Percentiles rank a stretch among this genome's conserved stretches.
These are phyloP conservation scores for Amphicarpaea edgeworthii DNA, from an alignment of 306 rosid genomes.

Conservation along the genomic window DNA sequence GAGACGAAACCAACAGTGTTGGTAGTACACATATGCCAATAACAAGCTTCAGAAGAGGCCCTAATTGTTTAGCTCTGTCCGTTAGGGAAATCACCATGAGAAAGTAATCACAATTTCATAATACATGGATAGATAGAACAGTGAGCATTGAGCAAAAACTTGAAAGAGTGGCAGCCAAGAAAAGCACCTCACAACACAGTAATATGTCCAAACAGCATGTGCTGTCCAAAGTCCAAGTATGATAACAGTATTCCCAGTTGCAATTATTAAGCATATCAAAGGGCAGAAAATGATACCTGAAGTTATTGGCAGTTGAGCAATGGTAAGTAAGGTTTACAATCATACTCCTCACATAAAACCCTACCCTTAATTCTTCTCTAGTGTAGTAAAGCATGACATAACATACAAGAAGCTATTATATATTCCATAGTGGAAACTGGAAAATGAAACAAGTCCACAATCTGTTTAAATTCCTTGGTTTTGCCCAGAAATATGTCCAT, in stretches of 20 bases:
- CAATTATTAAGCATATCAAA: constrained; percentile 71
- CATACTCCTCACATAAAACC: constrained; percentile 34
- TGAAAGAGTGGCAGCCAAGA: constrained; percentile 32
- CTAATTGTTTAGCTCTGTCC: constrained; percentile 75
- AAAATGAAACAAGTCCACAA: constrained; percentile 27
- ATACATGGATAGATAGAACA: constrained; percentile 13
- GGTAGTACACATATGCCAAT: constrained; percentile 77
- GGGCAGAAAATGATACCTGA: constrained; percentile 87
- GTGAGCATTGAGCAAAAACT: constrained; percentile 18
- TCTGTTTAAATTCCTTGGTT: constrained; percentile 6
- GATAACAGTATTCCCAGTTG: constrained; percentile 77
- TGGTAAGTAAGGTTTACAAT: constrained; percentile 26
- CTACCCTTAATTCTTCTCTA: constrained; percentile 32
- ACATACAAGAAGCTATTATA: constrained; percentile 1
- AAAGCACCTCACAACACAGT: constrained; percentile 76
- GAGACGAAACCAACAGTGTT: constrained; percentile 67
- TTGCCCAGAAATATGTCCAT: constrained; percentile 18
- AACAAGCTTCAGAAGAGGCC: constrained; percentile 79
- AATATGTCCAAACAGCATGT: constrained; percentile 77
- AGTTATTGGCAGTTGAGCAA: constrained; percentile 42
- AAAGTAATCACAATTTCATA: constrained; percentile 31
- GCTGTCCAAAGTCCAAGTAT: constrained; percentile 85
- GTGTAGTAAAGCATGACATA: constrained; percentile 9
- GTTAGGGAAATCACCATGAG: constrained; percentile 41
- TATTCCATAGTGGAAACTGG: not conserved